Base-by-base conservation (phyloP, 441 rosid species). In the Pelargonium cotyledonis region DNA sequence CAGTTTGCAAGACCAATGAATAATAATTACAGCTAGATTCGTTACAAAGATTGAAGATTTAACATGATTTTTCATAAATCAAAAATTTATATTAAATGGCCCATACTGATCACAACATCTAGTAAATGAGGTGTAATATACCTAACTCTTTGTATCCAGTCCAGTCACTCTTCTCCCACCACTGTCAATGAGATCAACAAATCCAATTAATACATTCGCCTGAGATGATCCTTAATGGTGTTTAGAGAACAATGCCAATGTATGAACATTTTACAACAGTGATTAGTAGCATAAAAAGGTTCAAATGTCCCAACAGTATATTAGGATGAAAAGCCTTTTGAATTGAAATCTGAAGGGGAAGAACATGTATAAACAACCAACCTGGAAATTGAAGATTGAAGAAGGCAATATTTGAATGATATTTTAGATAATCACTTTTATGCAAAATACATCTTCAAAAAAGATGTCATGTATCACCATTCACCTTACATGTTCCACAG, bases 141-240 rank as follows among this genome's bases (percentile, higher is more conserved):
- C 99, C 99, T 83, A 95, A 86, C 82, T 95, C 99, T 85, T 90
- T 95, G 91, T 95, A 86, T 75, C 99, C 99, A 19, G 88, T 92
- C 99, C 98, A 95, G 80, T 95, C 87, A 85, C 99, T 92, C 84
- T 95, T 95, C 96, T 95, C 99, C 99, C 99, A 95, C 99, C 99
- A 95, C 99, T 95, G 99, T 81, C 91, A 95, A 87, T 81, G 78
- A 89, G 83, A 91, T 82, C 82, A 89, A 86, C 71, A 87, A 89
- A 91, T 83, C 86, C 81, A 81, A 86, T 87, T 89, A 87, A 78
- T 40, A 84, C 84, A 81, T 84, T 84, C 80, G 84, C 87, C 90
- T 76, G 82, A 86, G 83, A 79, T 80, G 81, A 83, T 86, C 79
- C 84, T 81, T 72, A 68, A 77, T 69, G 58, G 67, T 61, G 85